These are phyloP conservation scores for Citropsis articulata DNA, from an alignment of 345 rosid species.

Conservation along the genomic window DNA sequence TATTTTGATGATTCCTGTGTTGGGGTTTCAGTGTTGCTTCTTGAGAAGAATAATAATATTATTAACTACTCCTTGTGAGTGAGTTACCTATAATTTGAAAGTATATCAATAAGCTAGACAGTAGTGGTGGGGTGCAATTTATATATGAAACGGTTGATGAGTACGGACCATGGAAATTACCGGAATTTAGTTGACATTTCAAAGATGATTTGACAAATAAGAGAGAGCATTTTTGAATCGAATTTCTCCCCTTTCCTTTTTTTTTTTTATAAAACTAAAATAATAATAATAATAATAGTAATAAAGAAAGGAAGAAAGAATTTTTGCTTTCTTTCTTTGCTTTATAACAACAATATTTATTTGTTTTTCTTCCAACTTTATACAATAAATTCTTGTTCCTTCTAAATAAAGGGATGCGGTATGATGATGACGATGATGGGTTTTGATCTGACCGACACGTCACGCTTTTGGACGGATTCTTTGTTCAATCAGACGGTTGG, in stretches of 20 bases:
- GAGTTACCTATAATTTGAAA: neutral
- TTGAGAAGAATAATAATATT: too few species aligned
- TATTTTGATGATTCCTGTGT: neutral
- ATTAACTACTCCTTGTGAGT: too few species aligned
- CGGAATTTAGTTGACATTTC: conserved; percentile 56
- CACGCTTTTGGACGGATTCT: conserved; percentile 4
- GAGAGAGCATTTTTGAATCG: conserved; percentile 42
- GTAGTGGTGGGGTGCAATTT: conserved; percentile 13
- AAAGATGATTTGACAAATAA: conserved; percentile 38
- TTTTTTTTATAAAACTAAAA: neutral
- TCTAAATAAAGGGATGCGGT: conserved; percentile 26
- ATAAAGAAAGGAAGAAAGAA: neutral
- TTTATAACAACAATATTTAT: neutral
- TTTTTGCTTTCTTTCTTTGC: conserved; percentile 10
- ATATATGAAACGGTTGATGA: conserved; percentile 34
- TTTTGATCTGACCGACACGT: conserved; percentile 28
- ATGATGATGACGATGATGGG: conserved; percentile 21
- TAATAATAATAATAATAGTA: neutral
- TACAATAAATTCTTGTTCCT: conserved; percentile 11
- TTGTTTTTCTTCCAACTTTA: neutral
- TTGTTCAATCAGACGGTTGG: conserved; percentile 23
- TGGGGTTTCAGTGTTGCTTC: neutral
- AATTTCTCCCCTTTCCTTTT: conserved; percentile 23
- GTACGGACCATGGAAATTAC: conserved; percentile 33
- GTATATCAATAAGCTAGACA: neutral